A percentile compares a stretch with the other conserved stretches of the same genome.
Evolutionary conservation across 352 stramenopile species (phyloP).

Genomic region (Pythium insidiosum): DNA sequence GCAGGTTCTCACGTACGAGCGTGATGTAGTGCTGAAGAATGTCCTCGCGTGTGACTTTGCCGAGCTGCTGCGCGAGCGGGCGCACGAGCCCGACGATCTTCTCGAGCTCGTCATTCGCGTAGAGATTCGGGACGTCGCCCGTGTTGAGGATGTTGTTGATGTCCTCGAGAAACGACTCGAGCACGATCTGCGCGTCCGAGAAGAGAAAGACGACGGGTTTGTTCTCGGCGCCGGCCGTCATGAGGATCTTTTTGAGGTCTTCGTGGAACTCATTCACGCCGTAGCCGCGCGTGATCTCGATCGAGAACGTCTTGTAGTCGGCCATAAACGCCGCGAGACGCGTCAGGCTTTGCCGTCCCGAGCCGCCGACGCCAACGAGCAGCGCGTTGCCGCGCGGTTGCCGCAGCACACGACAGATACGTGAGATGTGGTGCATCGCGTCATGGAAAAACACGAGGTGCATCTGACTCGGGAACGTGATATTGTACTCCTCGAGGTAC

Average conservation of each 20-base stretch:
- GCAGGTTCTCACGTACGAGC: constrained; percentile 91
- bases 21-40: constrained; percentile 85
- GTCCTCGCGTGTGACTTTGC: constrained; percentile 80
- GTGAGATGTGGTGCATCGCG: constrained; percentile 90
- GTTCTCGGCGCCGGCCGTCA: constrained; percentile 83
- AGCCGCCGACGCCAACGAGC: constrained; percentile 89
- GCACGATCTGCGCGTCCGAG: constrained; percentile 90
- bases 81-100: constrained; percentile 85
- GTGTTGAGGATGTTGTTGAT: constrained; percentile 95
- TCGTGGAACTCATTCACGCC: constrained; percentile 88
- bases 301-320: constrained; percentile 88
- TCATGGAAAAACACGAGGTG: constrained; percentile 95
- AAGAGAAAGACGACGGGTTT: constrained; percentile 91
- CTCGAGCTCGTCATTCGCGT: constrained; percentile 86
- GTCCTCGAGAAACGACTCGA: constrained; percentile 92
- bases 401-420: constrained; percentile 89
- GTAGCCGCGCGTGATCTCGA: constrained; percentile 91
- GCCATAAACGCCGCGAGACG: constrained; percentile 88
- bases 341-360: constrained; percentile 87
- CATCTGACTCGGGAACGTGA: constrained; percentile 90
- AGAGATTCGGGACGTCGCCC: constrained; percentile 91
- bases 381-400: constrained; percentile 90
- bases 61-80: constrained; percentile 60
- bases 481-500: constrained; percentile 94
- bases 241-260: constrained; percentile 89